phyloP scores from a whole-genome alignment of 306 rosid species.

The Prunus persica region Prunus_persica_NCBIv2 NC_034013.1:438001-438500 shows the following conservation, averaged over 20 bases:
- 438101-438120: constrained; percentile 63
- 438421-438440: constrained; percentile 55
- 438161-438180: constrained; percentile 85
- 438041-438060: constrained; percentile 79
- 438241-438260: constrained; percentile 53
- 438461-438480: constrained; percentile 67
- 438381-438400: constrained; percentile 72
- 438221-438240: constrained; percentile 68
- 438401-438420: constrained; percentile 56
- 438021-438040: constrained; percentile 64
- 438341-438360: constrained; percentile 53
- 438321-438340: constrained; percentile 56
- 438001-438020: constrained; percentile 56
- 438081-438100: constrained; percentile 58
- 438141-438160: constrained; percentile 74
- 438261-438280: constrained; percentile 63
- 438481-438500: constrained; percentile 79
- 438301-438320: constrained; percentile 64
- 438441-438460: constrained; percentile 56
- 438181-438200: constrained; percentile 64
- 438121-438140: constrained; percentile 48
- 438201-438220: constrained; percentile 63
- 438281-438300: constrained; percentile 89
- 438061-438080: constrained; percentile 80
- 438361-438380: constrained; percentile 81